These are phyloP conservation scores for Pyrenophora graminea DNA, from an alignment of 2,329 filamentous ascomycete genomes.

Conservation along the genomic window DNA sequence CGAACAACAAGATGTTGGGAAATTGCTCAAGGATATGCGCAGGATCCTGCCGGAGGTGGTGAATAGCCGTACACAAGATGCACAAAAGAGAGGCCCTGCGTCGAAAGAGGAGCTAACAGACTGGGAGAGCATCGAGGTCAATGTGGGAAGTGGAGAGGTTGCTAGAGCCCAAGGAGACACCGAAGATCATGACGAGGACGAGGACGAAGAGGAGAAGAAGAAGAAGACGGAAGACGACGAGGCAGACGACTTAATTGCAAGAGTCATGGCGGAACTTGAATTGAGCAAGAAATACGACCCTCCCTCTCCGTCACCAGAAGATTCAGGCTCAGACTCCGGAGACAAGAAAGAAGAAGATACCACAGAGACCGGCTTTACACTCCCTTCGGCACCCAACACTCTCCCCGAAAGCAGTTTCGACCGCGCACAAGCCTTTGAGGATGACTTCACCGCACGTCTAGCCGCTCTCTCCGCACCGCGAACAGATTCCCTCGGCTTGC, in stretches of 20 bases:
- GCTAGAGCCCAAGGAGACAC: conserved; percentile 23
- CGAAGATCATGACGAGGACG: conserved; percentile 23
- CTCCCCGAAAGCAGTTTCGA: conserved; percentile 34
- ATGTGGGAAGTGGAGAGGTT: conserved; percentile 31
- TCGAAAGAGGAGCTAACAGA: conserved; percentile 29
- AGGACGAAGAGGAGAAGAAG: conserved; percentile 16
- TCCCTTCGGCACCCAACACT: conserved; percentile 52
- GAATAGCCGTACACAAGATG: conserved; percentile 16
- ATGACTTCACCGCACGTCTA: conserved; percentile 52
- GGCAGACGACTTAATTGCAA: conserved; percentile 53
- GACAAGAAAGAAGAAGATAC: conserved; percentile 8
- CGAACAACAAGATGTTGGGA: conserved; percentile 49
- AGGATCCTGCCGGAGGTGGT: conserved; percentile 45
- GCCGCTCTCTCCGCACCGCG: conserved; percentile 49
- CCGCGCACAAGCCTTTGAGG: conserved; percentile 45
- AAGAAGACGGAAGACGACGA: conserved; percentile 44
- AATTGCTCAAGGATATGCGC: conserved; percentile 49
- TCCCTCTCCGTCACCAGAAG: conserved; percentile 26
- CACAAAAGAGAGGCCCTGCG: neutral
- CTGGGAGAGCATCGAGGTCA: conserved; percentile 41
- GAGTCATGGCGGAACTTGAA: conserved; percentile 53
- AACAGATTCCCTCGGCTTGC: conserved; percentile 44
- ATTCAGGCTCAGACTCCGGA: conserved; percentile 15
- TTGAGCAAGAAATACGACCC: conserved; percentile 48
- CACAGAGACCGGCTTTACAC: conserved; percentile 26